Conservation (phyloP, 352 stramenopile genomes). For the Thraustochytrium sp. region DNA sequence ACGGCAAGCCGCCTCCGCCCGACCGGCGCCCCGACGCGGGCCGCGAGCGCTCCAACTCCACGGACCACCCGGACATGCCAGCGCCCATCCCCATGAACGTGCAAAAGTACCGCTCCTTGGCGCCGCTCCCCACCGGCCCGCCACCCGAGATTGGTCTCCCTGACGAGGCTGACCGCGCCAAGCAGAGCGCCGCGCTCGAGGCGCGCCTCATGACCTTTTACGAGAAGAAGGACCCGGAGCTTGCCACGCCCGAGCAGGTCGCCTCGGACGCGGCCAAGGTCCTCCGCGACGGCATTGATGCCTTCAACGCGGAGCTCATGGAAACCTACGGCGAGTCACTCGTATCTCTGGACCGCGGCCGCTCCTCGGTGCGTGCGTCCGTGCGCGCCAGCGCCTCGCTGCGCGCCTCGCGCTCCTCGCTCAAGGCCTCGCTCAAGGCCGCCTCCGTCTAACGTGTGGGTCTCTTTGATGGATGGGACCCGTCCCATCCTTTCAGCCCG, state of each 20-base stretch:
- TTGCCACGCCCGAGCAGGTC: not conserved
- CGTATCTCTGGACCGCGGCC: not conserved
- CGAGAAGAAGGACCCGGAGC: conserved; percentile 18
- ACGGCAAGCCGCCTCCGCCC: not conserved
- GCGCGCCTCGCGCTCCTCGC: not conserved
- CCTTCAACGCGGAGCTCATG: conserved; percentile 32
- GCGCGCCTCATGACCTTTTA: conserved; percentile 2
- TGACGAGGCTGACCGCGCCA: conserved; percentile 1
- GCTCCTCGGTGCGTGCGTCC: not conserved
- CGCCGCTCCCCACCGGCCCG: not conserved
- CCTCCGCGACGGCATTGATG: conserved; percentile 31
- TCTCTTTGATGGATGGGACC: too few relatives aligned
- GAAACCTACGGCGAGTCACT: conserved; percentile 32
- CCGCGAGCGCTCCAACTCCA: not conserved
- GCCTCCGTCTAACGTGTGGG: too few relatives aligned
- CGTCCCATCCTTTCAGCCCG: too few relatives aligned
- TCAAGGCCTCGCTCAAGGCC: too few relatives aligned
- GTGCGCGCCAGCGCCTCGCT: not conserved
- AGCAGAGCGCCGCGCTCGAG: not conserved
- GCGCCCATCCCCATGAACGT: not conserved
- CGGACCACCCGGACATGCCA: conserved; percentile 18
- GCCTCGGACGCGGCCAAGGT: not conserved
- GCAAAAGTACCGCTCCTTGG: not conserved
- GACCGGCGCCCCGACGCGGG: not conserved
- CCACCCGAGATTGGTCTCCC: not conserved